Conservation (phyloP, 2,329 filamentous ascomycete species). For the Ceratocystis ficicola region DNA sequence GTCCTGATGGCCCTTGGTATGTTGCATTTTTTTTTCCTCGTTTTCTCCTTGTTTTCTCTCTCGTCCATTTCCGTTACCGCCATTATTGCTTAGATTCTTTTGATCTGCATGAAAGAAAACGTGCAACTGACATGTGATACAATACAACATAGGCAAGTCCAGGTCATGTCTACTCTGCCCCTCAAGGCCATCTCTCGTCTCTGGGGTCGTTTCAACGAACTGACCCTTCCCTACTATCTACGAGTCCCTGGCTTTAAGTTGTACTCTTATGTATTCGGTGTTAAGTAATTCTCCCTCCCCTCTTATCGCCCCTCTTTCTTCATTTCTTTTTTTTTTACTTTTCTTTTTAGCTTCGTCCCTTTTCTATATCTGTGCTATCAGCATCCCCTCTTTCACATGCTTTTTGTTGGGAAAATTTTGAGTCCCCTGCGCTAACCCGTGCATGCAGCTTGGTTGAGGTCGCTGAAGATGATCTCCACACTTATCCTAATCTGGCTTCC, state of each 20-base stretch:
- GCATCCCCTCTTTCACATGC: slow-evolving; percentile 13
- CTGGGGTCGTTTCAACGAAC: slow-evolving; percentile 86
- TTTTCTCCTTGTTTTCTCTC: not conserved
- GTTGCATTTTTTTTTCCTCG: slow-evolving; percentile 20
- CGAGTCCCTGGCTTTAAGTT: slow-evolving; percentile 83
- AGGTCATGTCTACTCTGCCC: slow-evolving; percentile 85
- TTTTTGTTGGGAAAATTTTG: slow-evolving; percentile 19
- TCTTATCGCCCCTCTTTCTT: not conserved
- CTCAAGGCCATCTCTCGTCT: slow-evolving; percentile 79
- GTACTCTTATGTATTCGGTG: slow-evolving; percentile 84
- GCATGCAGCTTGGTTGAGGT: slow-evolving; percentile 63
- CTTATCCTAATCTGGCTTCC: slow-evolving; percentile 81
- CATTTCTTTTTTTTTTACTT: not conserved
- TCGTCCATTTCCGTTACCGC: not conserved
- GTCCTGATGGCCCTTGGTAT: slow-evolving; percentile 75
- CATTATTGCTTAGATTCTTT: slow-evolving; percentile 11
- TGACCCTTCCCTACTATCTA: slow-evolving; percentile 76
- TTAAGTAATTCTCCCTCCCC: slow-evolving; percentile 40
- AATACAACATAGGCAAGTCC: slow-evolving; percentile 53
- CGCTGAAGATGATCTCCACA: slow-evolving; percentile 73
- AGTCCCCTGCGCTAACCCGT: slow-evolving; percentile 5
- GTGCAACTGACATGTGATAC: slow-evolving; percentile 21
- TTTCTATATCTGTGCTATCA: not conserved
- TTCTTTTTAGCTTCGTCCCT: not conserved
- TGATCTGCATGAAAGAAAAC: not conserved